Conservation (phyloP, 495 filamentous ascomycete species). For the Hyaloscypha variabilis region DNA sequence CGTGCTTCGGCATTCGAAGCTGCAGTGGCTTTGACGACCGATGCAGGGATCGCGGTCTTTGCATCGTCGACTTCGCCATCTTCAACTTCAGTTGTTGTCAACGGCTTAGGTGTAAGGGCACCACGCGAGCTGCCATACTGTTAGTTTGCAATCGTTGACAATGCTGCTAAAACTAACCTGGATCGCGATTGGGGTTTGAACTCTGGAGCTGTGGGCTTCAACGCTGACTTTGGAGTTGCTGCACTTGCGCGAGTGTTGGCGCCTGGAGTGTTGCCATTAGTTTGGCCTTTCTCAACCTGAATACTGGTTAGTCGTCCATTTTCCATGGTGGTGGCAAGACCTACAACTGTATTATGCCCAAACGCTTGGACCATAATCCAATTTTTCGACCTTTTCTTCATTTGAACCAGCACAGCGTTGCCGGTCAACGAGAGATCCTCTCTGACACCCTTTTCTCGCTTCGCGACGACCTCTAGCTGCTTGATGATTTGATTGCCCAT, state of each 20-base stretch:
- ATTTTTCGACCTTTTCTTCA: constrained; percentile 74
- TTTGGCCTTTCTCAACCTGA: constrained; percentile 26
- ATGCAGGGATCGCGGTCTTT: constrained; percentile 38
- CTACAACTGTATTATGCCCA: constrained; percentile 46
- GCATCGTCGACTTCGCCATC: constrained; percentile 80
- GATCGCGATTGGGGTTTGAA: constrained; percentile 43
- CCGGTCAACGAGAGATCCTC: constrained; percentile 91
- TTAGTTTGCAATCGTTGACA: constrained; percentile 10
- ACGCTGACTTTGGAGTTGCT: constrained; percentile 15
- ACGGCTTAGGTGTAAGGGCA: constrained; percentile 37
- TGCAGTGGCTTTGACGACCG: constrained; percentile 31
- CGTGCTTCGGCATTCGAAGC: constrained; percentile 21
- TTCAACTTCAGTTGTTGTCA: constrained; percentile 62
- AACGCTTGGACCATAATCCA: constrained; percentile 91
- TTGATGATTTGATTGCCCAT: constrained; percentile 74
- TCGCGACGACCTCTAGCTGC: constrained; percentile 71
- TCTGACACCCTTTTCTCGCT: constrained; percentile 74
- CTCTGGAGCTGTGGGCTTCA: constrained; percentile 43
- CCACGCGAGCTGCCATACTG: constrained; percentile 25
- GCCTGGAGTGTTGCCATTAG: constrained; percentile 17
- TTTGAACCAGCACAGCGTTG: constrained; percentile 78
- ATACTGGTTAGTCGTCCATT: constrained; percentile 32
- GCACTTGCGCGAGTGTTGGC: constrained; percentile 2
- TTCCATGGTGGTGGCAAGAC: constrained; percentile 32
- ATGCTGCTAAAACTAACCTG: constrained; percentile 18